These are phyloP conservation scores for Phytopythium kandeliae DNA, from an alignment of 352 stramenopile species.

Conservation along the genomic window DNA sequence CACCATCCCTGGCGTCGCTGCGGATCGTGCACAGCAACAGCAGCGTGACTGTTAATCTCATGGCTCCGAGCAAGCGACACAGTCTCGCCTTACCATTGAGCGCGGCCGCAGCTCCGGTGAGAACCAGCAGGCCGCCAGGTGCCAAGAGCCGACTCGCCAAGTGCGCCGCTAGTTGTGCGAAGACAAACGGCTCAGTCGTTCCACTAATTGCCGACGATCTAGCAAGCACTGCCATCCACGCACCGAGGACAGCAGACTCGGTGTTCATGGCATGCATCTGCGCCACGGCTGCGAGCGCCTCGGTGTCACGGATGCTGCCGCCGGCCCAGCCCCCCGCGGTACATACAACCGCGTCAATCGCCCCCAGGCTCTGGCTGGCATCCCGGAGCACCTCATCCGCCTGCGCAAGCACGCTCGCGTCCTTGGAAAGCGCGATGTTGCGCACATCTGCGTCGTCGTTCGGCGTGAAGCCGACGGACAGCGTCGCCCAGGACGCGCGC, in stretches of 20 bases:
- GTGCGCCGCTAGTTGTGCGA: slow-evolving; percentile 50
- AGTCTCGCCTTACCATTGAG: slow-evolving; percentile 28
- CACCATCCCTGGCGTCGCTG: slow-evolving; percentile 76
- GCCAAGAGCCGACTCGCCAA: slow-evolving; percentile 64
- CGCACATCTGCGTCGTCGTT: slow-evolving; percentile 42
- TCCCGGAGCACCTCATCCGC: slow-evolving; percentile 44
- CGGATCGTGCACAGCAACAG: background rate
- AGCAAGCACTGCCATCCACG: background rate
- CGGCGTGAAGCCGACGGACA: slow-evolving; percentile 61
- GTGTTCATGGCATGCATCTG: slow-evolving; percentile 80
- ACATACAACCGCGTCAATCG: slow-evolving; percentile 75
- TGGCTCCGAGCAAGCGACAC: background rate
- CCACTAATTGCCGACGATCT: too few relatives aligned
- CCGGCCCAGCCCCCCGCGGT: slow-evolving; percentile 76
- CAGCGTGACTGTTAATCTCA: too few relatives aligned
- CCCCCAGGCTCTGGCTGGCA: slow-evolving; percentile 38
- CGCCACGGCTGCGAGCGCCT: slow-evolving; percentile 54
- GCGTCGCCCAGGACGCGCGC: slow-evolving; percentile 55
- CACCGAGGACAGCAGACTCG: slow-evolving; percentile 70
- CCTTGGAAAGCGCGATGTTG: slow-evolving; percentile 44
- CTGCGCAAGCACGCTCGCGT: slow-evolving; percentile 39
- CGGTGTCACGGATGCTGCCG: slow-evolving; percentile 59
- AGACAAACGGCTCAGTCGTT: too few relatives aligned
- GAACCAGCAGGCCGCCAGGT: slow-evolving; percentile 63
- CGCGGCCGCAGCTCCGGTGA: slow-evolving; percentile 80